Base-by-base conservation (phyloP, 2,329 filamentous ascomycete species). In the Tolypocladium cylindrosporum region DNA sequence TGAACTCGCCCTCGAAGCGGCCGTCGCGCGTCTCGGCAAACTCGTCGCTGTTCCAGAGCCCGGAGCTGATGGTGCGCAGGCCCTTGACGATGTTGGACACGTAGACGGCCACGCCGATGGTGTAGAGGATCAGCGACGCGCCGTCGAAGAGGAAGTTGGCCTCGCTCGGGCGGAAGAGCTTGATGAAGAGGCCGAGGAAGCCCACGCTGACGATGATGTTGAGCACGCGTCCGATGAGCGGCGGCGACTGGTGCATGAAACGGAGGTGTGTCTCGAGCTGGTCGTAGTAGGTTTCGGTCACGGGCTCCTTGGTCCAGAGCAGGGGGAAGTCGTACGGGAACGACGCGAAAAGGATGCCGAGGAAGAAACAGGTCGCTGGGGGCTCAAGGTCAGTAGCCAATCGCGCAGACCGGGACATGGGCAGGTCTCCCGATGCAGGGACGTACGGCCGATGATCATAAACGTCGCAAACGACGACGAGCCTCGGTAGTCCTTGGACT, bases 71-170 rank as follows among this genome's bases (percentile, higher is more conserved):
- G 60, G 93, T 87, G 63, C 92, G 81, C 71, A 99, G 81, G 5
- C 93, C 94, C 79, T 96, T 96, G 71, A 97, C 88, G 68, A 97
- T 96, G 75, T 99, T 99, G 66, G 92, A 88, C 64, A 96, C 84
- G 75, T 97, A 99, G 66, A 99, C 89, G 54, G 91, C 90, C 56
- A 95, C 85, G 61, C 91, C 94, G 67, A 94, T 91, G 58, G 93
- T 80, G 74, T 93, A 94, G 65, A 91, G 81, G 19, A 90, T 86
- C 16, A 93, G 83, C 62, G 88, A 90, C 58, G 91, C 85, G 68
- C 88, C 89, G 74, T 88, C 94, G 72, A 99, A 99, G 59, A 99
- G 86, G 77, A 96, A 89, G 79, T 99, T 99, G 63, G 90, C 88
- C 76, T 97, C 93, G 66, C 85, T 88, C 56, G 94, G 91, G 65